phyloP scores from a whole-genome alignment of 495 filamentous ascomycete genomes.

The Tuber melanosporum region DNA sequence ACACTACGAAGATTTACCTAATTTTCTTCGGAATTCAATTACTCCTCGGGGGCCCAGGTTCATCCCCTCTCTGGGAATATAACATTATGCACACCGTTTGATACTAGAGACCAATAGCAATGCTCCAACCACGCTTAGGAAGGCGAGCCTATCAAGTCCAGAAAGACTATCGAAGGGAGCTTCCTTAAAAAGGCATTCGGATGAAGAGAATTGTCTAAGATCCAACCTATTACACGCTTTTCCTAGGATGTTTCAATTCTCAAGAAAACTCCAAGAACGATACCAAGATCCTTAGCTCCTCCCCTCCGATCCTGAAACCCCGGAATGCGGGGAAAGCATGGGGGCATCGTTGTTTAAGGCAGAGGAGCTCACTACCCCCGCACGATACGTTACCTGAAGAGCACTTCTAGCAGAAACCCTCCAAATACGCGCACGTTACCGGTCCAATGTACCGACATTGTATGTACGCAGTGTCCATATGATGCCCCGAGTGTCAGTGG shows the following conservation, averaged over 20 bases:
- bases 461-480: background rate
- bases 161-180: background rate
- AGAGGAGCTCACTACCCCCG: background rate
- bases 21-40: background rate
- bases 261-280: background rate
- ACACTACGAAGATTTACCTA: background rate
- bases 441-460: background rate
- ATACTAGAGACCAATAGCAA: background rate
- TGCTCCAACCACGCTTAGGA: background rate
- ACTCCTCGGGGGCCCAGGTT: background rate
- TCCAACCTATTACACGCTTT: background rate
- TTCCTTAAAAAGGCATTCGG: background rate
- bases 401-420: constrained; percentile 2
- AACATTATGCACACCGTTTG: background rate
- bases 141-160: background rate
- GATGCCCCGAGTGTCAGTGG: background rate
- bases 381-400: background rate
- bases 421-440: background rate
- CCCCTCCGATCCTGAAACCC: background rate
- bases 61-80: background rate
- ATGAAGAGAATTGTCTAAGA: background rate
- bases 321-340: background rate
- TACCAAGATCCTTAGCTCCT: background rate
- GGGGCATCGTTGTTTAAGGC: background rate
- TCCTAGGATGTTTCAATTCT: background rate